Evolutionary conservation across 2,329 filamentous ascomycete species (phyloP).

Genomic region (Ophiosphaerella herpotricha): DNA sequence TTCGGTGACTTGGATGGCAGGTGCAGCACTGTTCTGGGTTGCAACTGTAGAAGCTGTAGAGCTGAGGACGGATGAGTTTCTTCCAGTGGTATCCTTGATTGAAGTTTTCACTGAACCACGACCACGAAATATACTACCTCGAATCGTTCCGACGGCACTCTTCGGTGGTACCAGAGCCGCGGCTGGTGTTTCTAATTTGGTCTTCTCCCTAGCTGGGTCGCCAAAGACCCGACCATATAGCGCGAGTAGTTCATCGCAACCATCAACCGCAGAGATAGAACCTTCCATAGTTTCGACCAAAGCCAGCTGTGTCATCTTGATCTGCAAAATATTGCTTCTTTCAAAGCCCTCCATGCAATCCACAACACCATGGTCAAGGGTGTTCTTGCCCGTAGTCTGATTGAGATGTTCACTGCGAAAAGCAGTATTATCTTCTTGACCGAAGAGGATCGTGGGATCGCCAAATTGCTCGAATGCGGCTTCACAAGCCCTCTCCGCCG

Average conservation of each 20-base stretch:
- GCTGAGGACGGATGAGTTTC: constrained; percentile 32
- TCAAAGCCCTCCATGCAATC: constrained; percentile 83
- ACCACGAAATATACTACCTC: constrained; percentile 76
- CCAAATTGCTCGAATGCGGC: constrained; percentile 90
- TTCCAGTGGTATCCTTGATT: constrained; percentile 20
- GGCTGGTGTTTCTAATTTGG: constrained; percentile 48
- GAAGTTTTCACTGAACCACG: constrained; percentile 35
- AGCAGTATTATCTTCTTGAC: constrained; percentile 55
- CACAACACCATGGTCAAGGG: constrained; percentile 58
- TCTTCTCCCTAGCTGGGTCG: constrained; percentile 50
- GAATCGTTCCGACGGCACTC: constrained; percentile 68
- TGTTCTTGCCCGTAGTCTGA: constrained; percentile 21
- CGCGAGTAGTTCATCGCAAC: constrained; percentile 80
- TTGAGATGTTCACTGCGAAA: constrained; percentile 72
- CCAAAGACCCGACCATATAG: constrained; percentile 84
- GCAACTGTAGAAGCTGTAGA: constrained; percentile 32
- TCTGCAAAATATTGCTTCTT: constrained; percentile 85
- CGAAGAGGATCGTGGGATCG: constrained; percentile 71
- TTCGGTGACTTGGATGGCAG: constrained; percentile 77
- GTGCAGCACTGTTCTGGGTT: constrained; percentile 52
- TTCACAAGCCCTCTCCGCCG: constrained; percentile 82
- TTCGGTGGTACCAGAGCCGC: constrained; percentile 61
- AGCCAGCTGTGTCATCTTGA: constrained; percentile 92
- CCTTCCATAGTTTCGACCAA: constrained; percentile 84
- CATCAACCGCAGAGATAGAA: constrained; percentile 82